These are phyloP conservation scores for Thraustotheca clavata DNA, from an alignment of 352 stramenopile genomes.

Conservation along the genomic window DNA sequence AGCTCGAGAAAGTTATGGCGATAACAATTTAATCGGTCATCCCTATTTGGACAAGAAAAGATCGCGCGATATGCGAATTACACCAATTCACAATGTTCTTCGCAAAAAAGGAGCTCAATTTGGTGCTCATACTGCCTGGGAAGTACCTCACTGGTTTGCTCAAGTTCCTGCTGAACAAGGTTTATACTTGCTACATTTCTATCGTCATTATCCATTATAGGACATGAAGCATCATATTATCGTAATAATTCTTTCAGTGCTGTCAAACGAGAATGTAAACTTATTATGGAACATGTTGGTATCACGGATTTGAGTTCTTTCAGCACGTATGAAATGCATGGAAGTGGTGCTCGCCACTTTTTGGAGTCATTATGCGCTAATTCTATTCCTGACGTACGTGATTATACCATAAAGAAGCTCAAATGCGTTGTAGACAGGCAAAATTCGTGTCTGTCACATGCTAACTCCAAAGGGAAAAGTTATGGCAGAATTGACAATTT, in stretches of 20 bases:
- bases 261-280: conserved; percentile 1
- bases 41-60: conserved; percentile 15
- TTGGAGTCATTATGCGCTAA: conserved; percentile 10
- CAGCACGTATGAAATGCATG: conserved; percentile 9
- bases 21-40: conserved; percentile 21
- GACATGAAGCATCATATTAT: conserved; percentile 13
- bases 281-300: conserved; percentile 15
- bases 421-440: conserved; percentile 1
- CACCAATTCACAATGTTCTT: neutral
- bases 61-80: neutral
- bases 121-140: conserved; percentile 14
- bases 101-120: conserved; percentile 8
- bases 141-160: conserved; percentile 20
- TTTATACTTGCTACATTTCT: neutral
- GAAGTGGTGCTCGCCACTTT: neutral
- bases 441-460: conserved; percentile 17
- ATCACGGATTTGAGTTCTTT: conserved; percentile 19
- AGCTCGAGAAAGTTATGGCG: conserved; percentile 19
- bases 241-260: conserved; percentile 12
- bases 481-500: conserved; percentile 17
- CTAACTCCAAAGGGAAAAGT: conserved; percentile 12
- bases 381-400: conserved; percentile 5
- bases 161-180: neutral
- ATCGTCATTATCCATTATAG: neutral
- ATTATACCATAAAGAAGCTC: neutral